phyloP scores from a whole-genome alignment of 495 filamentous ascomycete species.

The Glutinoglossum americanum region DNA sequence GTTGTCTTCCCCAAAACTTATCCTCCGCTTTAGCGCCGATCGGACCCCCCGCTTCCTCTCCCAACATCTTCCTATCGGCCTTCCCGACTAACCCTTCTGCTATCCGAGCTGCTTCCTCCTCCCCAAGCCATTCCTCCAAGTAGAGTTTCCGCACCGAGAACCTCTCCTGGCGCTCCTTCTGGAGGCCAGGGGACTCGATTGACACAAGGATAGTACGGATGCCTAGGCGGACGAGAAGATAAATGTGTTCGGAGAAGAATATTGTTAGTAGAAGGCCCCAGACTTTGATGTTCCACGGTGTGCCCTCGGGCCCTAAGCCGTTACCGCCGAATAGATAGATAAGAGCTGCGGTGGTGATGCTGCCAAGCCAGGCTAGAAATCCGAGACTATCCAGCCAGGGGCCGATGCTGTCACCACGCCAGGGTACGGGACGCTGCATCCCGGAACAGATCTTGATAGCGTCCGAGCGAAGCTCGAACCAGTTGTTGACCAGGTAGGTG shows the following conservation, averaged over 20 bases:
- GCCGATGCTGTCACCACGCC: slow-evolving; percentile 78
- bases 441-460: slow-evolving; percentile 86
- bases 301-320: slow-evolving; percentile 33
- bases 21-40: no score
- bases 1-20: slow-evolving; percentile 48
- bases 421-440: slow-evolving; percentile 70
- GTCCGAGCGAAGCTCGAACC: slow-evolving; percentile 83
- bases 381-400: slow-evolving; percentile 78
- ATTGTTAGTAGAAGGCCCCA: slow-evolving; percentile 73
- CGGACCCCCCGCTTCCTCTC: slow-evolving; percentile 56
- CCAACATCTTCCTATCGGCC: slow-evolving; percentile 24
- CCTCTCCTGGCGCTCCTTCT: slow-evolving; percentile 56
- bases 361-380: slow-evolving; percentile 83
- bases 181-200: slow-evolving; percentile 63
- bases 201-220: slow-evolving; percentile 52
- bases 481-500: slow-evolving; percentile 89
- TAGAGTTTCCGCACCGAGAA: slow-evolving; percentile 53
- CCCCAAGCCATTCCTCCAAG: slow-evolving; percentile 36
- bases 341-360: slow-evolving; percentile 60
- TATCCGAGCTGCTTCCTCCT: slow-evolving; percentile 16
- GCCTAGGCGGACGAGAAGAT: slow-evolving; percentile 45
- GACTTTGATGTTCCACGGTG: slow-evolving; percentile 43
- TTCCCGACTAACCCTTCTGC: slow-evolving; percentile 12
- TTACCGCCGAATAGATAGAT: slow-evolving; percentile 69
- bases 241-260: slow-evolving; percentile 72